Percentiles rank a stretch among this genome's conserved stretches.
Evolutionary conservation across 345 rosid genomes (phyloP).

Genomic region (Nephelium lappaceum): DNA sequence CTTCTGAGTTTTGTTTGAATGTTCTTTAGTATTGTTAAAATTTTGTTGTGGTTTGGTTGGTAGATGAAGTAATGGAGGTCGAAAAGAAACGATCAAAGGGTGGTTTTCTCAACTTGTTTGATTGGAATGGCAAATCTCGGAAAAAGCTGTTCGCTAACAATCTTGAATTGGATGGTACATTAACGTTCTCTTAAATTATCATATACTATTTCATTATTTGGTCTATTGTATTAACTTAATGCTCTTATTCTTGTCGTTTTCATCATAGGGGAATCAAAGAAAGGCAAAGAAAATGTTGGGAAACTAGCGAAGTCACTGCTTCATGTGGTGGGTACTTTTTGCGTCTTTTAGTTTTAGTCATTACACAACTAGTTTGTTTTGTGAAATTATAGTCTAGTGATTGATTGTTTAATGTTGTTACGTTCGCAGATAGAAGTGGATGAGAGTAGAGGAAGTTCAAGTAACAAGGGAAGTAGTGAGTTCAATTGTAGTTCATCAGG

Average conservation of each 20-base stretch:
- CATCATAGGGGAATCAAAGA: conserved; percentile 42
- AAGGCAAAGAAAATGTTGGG: conserved; percentile 48
- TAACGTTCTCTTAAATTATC: neutral
- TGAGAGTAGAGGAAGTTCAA: conserved; percentile 42
- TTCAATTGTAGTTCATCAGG: conserved; percentile 62
- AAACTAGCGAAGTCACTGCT: conserved; percentile 29
- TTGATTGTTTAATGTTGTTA: conserved; percentile 20
- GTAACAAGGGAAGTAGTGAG: conserved; percentile 52
- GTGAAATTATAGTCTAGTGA: conserved; percentile 6
- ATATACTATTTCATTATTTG: neutral
- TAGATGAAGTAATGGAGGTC: conserved; percentile 62
- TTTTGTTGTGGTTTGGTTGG: conserved; percentile 21
- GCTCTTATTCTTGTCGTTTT: conserved; percentile 7
- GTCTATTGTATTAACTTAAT: neutral
- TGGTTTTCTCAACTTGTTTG: conserved; percentile 70
- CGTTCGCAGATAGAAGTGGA: conserved; percentile 50
- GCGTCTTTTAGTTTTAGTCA: neutral
- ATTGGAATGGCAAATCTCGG: conserved; percentile 85
- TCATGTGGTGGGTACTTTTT: conserved; percentile 44
- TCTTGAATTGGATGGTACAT: conserved; percentile 49
- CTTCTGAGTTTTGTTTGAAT: conserved; percentile 9
- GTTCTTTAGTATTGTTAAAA: conserved; percentile 2
- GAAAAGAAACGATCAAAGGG: conserved; percentile 73
- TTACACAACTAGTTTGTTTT: conserved; percentile 10
- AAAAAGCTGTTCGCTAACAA: conserved; percentile 68